Evolutionary conservation across 768 basidiomycete genomes (phyloP), one percentile per base, ranked within the genome.

Genomic region (Chlorophyllum brunneum): DNA sequence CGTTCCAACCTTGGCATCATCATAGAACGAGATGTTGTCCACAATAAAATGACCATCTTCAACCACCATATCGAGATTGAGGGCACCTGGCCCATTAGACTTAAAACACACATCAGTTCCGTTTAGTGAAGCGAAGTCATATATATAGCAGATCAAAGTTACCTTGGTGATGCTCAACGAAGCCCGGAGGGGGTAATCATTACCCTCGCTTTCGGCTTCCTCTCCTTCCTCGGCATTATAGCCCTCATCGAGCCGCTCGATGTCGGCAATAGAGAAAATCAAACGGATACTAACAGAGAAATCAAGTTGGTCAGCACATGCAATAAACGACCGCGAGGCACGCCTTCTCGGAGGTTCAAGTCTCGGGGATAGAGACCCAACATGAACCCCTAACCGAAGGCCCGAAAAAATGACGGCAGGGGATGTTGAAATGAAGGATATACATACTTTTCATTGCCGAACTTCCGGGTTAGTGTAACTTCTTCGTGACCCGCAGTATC

Each of bases 251-350:
- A 73, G 73, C 3, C 63, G 48, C 59, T 90, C 82, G 47, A 95
- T 76, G 67, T 98, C 95, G 34, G 89, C 86, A 59, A 95, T 90
- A 54, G 92, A 92, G 80, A 98, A 97, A 68, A 92, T 85, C 63
- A 95, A 66, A 27, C 87, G 89, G 67, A 98, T 80, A 59, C 92
- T 95, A 29, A 8, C n/a, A 27, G 4, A 22, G 61, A 27, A 7
- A 54, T 16, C 6, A 23, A 2, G 18, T 2, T 44, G n/a, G 18
- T 47, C 37, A 40, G 38, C 26, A 44, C 57, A 33, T 55, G 50
- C 42, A 4, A 37, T 33, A 36, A 9, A 5, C 20, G 26, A 43
- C 3, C 8, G 15, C 9, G 50, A 48, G 13, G 27, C 8, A 46
- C 15, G 27, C 34, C 26, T 23, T 15, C n/a, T 26, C 40, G 22